These are phyloP conservation scores for Thuja plicata DNA, from an alignment of 83 land plant genomes.

Conservation along the genomic window DNA sequence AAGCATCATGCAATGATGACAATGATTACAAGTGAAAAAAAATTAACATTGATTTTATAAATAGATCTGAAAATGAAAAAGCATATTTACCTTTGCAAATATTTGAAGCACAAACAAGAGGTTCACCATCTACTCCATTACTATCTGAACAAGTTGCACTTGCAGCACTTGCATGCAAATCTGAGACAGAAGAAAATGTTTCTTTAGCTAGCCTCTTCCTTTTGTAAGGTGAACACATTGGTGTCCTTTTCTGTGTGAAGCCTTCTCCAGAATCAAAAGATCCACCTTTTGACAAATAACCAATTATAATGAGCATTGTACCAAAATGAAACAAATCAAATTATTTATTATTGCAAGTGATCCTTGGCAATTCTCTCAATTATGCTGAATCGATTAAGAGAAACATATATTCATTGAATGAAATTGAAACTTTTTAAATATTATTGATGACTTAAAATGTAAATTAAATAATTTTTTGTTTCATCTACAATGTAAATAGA, in stretches of 20 bases:
- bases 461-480: not conserved
- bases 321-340: not conserved
- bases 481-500: not conserved
- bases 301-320: not conserved
- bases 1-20: not conserved
- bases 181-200: conserved; percentile 25
- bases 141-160: conserved; percentile 2
- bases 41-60: not conserved
- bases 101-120: conserved; percentile 26
- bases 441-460: not conserved
- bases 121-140: conserved; percentile 37
- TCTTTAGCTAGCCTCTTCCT: conserved; percentile 32
- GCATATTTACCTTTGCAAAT: conserved; percentile 36
- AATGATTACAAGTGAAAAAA: not conserved
- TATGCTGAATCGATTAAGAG: not conserved
- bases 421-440: not conserved
- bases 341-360: not conserved
- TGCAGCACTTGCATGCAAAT: conserved; percentile 18
- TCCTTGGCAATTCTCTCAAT: not conserved
- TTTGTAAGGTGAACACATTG: conserved; percentile 34
- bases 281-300: conserved; percentile 7
- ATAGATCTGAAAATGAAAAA: not conserved
- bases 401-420: not conserved
- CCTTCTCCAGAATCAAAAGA: conserved; percentile 20
- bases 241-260: conserved; percentile 41